These are phyloP conservation scores for Penicillium expansum DNA, from an alignment of 2,329 filamentous ascomycete genomes.

Conservation along the genomic window DNA sequence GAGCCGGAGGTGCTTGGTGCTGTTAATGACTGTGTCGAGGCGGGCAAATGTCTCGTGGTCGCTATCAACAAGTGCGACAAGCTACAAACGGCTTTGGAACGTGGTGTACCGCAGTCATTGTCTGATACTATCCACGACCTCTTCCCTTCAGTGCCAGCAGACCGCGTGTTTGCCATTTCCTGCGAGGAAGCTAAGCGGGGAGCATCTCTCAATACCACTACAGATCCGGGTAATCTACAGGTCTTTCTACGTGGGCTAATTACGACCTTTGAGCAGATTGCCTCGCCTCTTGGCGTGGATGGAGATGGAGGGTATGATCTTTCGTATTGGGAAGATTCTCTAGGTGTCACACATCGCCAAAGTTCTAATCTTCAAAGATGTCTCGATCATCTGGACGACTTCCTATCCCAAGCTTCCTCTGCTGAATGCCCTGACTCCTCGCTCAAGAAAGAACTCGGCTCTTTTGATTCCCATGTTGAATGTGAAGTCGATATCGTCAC, in stretches of 20 bases:
- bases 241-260: slow-evolving; percentile 65
- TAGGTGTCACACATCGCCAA: slow-evolving; percentile 89
- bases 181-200: slow-evolving; percentile 59
- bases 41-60: slow-evolving; percentile 55
- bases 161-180: slow-evolving; percentile 64
- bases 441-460: slow-evolving; percentile 12
- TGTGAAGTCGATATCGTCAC: slow-evolving; percentile 72
- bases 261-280: slow-evolving; percentile 58
- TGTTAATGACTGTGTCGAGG: slow-evolving; percentile 49
- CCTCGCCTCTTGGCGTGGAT: slow-evolving; percentile 37
- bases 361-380: slow-evolving; percentile 75
- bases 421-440: slow-evolving; percentile 6
- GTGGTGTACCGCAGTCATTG: slow-evolving; percentile 21
- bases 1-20: slow-evolving; percentile 59
- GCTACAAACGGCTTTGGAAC: slow-evolving; percentile 25
- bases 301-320: slow-evolving; percentile 51
- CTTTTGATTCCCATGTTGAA: slow-evolving; percentile 12
- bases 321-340: slow-evolving; percentile 72
- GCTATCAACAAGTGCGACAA: slow-evolving; percentile 62
- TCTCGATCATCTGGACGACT: slow-evolving; percentile 67
- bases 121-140: slow-evolving; percentile 41
- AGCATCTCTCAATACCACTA: not conserved
- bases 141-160: slow-evolving; percentile 43
- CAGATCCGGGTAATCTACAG: slow-evolving; percentile 65
- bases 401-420: slow-evolving; percentile 58